Conservation (phyloP, 805 yeast genomes). For the Wickerhamiella occidentalis region DNA sequence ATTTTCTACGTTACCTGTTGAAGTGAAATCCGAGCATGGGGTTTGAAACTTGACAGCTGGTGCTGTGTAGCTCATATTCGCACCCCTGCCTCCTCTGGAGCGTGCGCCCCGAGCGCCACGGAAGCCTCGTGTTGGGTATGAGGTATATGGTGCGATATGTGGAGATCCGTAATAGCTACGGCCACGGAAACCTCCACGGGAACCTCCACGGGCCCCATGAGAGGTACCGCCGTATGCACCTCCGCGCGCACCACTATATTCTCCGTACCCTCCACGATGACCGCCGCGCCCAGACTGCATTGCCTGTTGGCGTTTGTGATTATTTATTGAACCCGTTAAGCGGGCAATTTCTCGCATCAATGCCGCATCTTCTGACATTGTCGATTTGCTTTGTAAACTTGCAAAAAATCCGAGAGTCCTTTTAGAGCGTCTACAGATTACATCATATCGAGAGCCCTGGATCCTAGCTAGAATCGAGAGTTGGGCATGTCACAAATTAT, state of each 20-base stretch:
- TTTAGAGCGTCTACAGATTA: too few species aligned
- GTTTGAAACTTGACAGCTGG: slow-evolving; percentile 13
- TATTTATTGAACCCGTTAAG: slow-evolving; percentile 14
- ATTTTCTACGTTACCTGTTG: slow-evolving; percentile 20
- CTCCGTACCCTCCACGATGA: slow-evolving; percentile 9
- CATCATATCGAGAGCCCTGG: too few species aligned
- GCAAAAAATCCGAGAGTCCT: too few species aligned
- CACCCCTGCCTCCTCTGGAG: neutral
- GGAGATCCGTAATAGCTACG: neutral
- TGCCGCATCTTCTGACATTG: slow-evolving; percentile 7
- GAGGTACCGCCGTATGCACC: too few species aligned
- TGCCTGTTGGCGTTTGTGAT: slow-evolving; percentile 6
- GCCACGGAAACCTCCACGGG: neutral
- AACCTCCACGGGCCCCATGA: neutral
- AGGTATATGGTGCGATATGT: neutral
- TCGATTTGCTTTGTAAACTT: neutral
- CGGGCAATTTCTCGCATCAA: slow-evolving; percentile 14
- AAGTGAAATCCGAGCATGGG: slow-evolving; percentile 25
- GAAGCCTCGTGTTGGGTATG: neutral
- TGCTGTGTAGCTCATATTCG: neutral
- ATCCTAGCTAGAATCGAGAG: too few species aligned
- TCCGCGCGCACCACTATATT: slow-evolving; percentile 10
- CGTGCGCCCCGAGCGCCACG: neutral
- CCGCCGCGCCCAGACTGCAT: neutral
- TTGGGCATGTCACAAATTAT: slow-evolving; percentile 10